Percentiles rank a stretch among this genome's conserved stretches.
Conservation (phyloP, 2,329 filamentous ascomycete genomes). For the Penicillium italicum region DNA sequence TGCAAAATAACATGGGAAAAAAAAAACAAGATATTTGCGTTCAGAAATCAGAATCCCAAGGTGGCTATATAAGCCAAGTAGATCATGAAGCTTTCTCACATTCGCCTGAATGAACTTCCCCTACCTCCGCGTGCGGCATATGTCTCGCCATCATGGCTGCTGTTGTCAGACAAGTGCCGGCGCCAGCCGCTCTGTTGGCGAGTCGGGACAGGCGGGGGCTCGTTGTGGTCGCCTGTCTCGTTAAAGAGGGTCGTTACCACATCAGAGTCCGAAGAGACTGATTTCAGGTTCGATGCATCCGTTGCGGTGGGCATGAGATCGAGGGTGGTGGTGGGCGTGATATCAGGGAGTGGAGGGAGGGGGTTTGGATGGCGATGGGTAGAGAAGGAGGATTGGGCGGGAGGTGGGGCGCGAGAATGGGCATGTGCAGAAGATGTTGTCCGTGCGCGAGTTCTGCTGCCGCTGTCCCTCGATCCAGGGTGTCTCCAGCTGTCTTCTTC, state of each 20-base stretch:
- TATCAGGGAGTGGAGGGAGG: constrained; percentile 33
- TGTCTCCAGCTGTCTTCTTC: constrained; percentile 17
- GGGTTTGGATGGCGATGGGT: constrained; percentile 30
- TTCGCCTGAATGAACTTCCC: background rate
- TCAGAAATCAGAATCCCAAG: background rate
- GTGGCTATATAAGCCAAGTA: background rate
- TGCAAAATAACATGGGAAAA: background rate
- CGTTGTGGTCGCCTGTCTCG: constrained; percentile 11
- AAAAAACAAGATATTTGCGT: background rate
- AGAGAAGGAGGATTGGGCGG: constrained; percentile 23
- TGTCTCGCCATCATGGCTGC: constrained; percentile 10
- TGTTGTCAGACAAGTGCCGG: constrained; percentile 20
- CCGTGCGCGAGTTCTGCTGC: constrained; percentile 12
- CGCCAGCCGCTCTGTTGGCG: constrained; percentile 32
- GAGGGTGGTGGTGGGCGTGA: constrained; percentile 16
- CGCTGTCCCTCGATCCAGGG: background rate
- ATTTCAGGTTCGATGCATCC: constrained; percentile 9
- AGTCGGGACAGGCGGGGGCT: constrained; percentile 1
- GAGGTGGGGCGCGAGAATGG: constrained; percentile 17
- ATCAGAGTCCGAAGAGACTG: constrained; percentile 19
- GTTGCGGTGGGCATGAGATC: constrained; percentile 1
- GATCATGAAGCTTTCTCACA: background rate
- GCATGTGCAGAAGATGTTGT: constrained; percentile 19
- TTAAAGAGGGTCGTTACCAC: constrained; percentile 26
- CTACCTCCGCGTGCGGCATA: constrained; percentile 1